These are phyloP conservation scores for Pulveroboletus sp. DNA, from an alignment of 768 basidiomycete species.

Conservation along the genomic window DNA sequence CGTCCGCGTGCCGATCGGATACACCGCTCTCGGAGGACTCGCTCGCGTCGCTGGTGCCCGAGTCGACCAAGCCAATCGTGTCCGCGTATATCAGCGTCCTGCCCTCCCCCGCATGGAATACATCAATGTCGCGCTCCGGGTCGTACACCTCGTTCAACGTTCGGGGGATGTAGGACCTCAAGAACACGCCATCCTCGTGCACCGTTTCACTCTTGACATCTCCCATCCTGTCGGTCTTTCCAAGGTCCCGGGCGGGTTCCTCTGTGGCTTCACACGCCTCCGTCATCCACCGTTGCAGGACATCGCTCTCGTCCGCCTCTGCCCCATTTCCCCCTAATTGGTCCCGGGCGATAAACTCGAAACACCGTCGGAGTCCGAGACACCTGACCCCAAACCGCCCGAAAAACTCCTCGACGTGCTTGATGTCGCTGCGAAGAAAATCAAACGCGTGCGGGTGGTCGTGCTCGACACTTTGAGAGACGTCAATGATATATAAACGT, in stretches of 20 bases:
- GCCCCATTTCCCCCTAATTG: conserved; percentile 32
- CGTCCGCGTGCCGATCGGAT: conserved; percentile 12
- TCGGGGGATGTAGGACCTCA: conserved; percentile 89
- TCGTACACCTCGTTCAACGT: conserved; percentile 90
- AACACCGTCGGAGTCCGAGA: conserved; percentile 75
- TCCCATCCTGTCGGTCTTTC: conserved; percentile 9
- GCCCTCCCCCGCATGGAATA: conserved; percentile 65
- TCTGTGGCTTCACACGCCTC: conserved; percentile 26
- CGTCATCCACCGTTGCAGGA: conserved; percentile 47
- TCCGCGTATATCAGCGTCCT: conserved; percentile 79
- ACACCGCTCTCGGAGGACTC: conserved; percentile 21
- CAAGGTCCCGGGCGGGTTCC: conserved; percentile 9
- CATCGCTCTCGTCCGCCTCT: conserved; percentile 22
- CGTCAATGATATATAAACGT: conserved; percentile 93
- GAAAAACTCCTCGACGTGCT: conserved; percentile 93
- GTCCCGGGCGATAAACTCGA: conserved; percentile 82
- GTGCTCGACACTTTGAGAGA: conserved; percentile 97
- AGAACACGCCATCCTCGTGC: conserved; percentile 86
- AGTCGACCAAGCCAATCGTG: conserved; percentile 72
- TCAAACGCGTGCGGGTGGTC: conserved; percentile 97
- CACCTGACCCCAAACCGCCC: conserved; percentile 65
- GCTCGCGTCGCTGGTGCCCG: conserved; percentile 14
- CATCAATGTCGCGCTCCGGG: conserved; percentile 87
- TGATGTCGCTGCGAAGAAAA: conserved; percentile 88
- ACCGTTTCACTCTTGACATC: conserved; percentile 26